phyloP scores from a whole-genome alignment of 78 protist genomes.

The Andalucia godoyi region DNA sequence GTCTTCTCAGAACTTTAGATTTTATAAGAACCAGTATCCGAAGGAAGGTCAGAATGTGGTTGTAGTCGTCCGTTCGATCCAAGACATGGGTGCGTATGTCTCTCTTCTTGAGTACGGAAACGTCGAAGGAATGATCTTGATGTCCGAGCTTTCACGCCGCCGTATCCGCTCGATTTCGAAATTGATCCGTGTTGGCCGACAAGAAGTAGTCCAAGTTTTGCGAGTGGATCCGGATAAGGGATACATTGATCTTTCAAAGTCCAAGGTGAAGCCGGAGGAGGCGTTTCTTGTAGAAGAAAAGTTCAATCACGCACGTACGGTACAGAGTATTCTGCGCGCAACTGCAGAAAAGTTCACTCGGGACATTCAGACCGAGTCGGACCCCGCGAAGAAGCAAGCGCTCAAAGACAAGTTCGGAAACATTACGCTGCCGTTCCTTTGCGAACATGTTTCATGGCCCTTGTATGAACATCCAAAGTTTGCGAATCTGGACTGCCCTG shows the following conservation, averaged over 20 bases:
- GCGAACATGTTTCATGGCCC: conserved; percentile 75
- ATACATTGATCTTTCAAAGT: conserved; percentile 93
- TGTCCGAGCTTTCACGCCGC: conserved; percentile 84
- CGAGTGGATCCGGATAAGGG: conserved; percentile 96
- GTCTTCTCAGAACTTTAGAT: too few species aligned
- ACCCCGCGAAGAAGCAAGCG: background rate
- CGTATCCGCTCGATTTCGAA: conserved; percentile 91
- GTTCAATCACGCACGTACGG: conserved; percentile 75
- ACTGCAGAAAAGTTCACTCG: conserved; percentile 60
- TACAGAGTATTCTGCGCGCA: conserved; percentile 76
- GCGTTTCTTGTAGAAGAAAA: conserved; percentile 60
- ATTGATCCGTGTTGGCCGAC: conserved; percentile 76
- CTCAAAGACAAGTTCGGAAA: conserved; percentile 16
- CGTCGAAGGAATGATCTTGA: conserved; percentile 90
- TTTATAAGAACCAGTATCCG: conserved; percentile 80
- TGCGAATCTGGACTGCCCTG: conserved; percentile 70
- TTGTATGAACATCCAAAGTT: too few species aligned
- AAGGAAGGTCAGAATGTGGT: conserved; percentile 83
- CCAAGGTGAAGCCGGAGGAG: conserved; percentile 82
- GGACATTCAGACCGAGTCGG: too few species aligned
- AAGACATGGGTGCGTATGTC: conserved; percentile 91
- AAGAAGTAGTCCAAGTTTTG: conserved; percentile 87
- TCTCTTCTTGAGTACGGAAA: conserved; percentile 53
- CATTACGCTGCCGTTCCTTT: conserved; percentile 45
- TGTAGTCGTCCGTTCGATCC: conserved; percentile 53